Base-by-base conservation (phyloP, 2,329 filamentous ascomycete species). In the Clonostachys solani region DNA sequence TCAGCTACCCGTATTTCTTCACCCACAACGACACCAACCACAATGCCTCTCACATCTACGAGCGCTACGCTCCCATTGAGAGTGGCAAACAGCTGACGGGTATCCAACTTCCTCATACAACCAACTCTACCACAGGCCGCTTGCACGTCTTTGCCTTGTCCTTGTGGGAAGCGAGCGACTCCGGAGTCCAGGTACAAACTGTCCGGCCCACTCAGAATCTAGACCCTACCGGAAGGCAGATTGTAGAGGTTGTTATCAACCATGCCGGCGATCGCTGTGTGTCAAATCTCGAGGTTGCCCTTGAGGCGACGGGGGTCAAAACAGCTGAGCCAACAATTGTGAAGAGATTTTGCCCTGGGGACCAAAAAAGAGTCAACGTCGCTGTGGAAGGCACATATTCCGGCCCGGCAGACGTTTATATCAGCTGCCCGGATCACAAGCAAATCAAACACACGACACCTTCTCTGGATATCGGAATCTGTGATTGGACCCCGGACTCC, bases 21-120 rank as follows among this genome's bases (percentile, higher is more conserved):
- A 73, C 69, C 0, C 35, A 53, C 4, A 62, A 65, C 38, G 62
- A 63, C 19, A 67, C 64, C 5, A 69, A 73, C 53, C 67, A 63
- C 51, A 74, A 74, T 51, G 64, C 60, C 4, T 63, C 65, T 5
- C 66, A 72, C 51, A 69, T 76, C 17, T 76, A 71, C 44, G 72
- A 77, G 56, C 65, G 65, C 36, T 68, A 67, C 2, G 65, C 63
- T 0, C 50, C 64, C 4, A 47, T 77, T 9, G 57, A 63, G 8
- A 56, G 62, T 0, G 61, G 61, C 2, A 74, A 72, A 53, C 57
- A 52, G 15, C 55, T 77, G 10, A 51, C 47, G 4, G 59, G 65
- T 7, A 63, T 77, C 17, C 66, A 62, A 1, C 53, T 77, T 42
- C 72, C 73, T 0, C 56, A 62, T 10, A 67, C 63, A 7, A 61